Conservation (phyloP, 495 filamentous ascomycete species). For the Hypoxylon fuscum region DNA sequence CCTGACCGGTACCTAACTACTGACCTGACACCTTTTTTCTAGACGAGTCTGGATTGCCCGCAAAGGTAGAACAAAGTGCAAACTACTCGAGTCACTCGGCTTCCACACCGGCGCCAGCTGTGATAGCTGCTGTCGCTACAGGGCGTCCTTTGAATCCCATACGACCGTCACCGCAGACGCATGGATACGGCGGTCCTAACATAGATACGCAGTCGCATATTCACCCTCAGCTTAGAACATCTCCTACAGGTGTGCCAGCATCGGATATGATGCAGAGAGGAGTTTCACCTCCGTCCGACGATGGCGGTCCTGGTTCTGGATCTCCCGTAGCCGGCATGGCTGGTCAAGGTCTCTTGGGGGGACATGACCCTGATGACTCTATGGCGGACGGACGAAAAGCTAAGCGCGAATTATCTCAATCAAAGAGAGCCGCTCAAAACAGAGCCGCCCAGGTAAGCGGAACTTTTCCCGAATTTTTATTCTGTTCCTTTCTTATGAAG, state of each 20-base stretch:
- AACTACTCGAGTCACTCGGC: slow-evolving; percentile 18
- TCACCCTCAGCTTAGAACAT: slow-evolving; percentile 39
- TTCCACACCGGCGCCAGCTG: slow-evolving; percentile 20
- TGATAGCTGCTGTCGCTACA: slow-evolving; percentile 9
- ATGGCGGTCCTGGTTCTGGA: slow-evolving; percentile 42
- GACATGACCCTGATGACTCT: slow-evolving; percentile 42
- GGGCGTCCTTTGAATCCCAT: slow-evolving; percentile 29
- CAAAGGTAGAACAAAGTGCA: slow-evolving; percentile 26
- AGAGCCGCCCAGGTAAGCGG: slow-evolving; percentile 87
- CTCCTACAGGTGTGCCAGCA: slow-evolving; percentile 24
- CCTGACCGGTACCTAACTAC: slow-evolving; percentile 6
- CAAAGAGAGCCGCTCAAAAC: slow-evolving; percentile 96
- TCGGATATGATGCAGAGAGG: slow-evolving; percentile 48
- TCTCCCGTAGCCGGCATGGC: slow-evolving; percentile 42
- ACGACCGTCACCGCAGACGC: slow-evolving; percentile 32
- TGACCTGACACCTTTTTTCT: slow-evolving; percentile 15
- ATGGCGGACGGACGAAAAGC: slow-evolving; percentile 55
- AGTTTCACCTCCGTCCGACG: slow-evolving; percentile 43
- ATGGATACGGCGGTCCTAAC: slow-evolving; percentile 34
- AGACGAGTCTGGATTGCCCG: slow-evolving; percentile 35
- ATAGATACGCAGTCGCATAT: slow-evolving; percentile 38
- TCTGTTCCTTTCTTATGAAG: slow-evolving; percentile 11
- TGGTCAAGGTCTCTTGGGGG: slow-evolving; percentile 42
- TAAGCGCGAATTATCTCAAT: slow-evolving; percentile 91
- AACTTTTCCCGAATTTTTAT: too few species aligned